Evolutionary conservation across 1,139 yeast genomes (phyloP).

Genomic region (Yarrowia galli): DNA sequence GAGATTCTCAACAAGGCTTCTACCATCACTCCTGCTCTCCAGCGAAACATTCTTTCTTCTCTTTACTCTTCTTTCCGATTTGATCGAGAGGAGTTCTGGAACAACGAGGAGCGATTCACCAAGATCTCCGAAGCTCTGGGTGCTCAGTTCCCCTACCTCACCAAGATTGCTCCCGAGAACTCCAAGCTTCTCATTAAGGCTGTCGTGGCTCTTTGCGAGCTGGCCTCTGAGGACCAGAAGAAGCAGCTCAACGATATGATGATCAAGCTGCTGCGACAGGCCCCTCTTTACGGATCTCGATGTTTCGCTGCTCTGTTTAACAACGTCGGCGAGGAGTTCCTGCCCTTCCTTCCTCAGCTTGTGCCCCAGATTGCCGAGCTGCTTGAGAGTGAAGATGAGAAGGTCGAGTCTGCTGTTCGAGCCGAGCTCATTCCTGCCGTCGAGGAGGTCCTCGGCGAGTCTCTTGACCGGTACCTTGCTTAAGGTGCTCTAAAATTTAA

Average conservation of each 20-base stretch:
- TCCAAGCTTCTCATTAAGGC: conserved; percentile 77
- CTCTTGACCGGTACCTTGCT: conserved; percentile 85
- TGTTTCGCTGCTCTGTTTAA: conserved; percentile 82
- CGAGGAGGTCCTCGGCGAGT: conserved; percentile 93
- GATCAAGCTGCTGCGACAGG: conserved; percentile 62
- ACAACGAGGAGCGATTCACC: conserved; percentile 83
- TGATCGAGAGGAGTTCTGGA: conserved; percentile 96
- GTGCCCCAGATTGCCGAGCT: conserved; percentile 96
- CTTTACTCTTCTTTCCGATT: conserved; percentile 80
- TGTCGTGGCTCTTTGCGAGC: conserved; percentile 73
- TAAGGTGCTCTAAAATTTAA: conserved; percentile 47
- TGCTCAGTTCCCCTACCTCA: conserved; percentile 69
- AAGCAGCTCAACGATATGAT: conserved; percentile 64
- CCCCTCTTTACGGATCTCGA: conserved; percentile 82
- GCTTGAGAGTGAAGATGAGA: conserved; percentile 93
- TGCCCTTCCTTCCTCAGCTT: conserved; percentile 85
- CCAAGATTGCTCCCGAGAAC: conserved; percentile 63
- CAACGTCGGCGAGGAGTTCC: conserved; percentile 95
- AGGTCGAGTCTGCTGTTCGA: conserved; percentile 89
- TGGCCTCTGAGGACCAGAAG: conserved; percentile 83
- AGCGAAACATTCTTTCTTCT: conserved; percentile 75
- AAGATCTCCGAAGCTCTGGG: conserved; percentile 67
- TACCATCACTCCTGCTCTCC: conserved; percentile 55
- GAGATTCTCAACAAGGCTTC: conserved; percentile 54
- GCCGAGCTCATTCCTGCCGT: conserved; percentile 90